A percentile compares a stretch with the other conserved stretches of the same genome.
These are phyloP conservation scores for Phytopythium chamaehyphon DNA, from an alignment of 352 stramenopile genomes.

Conservation along the genomic window DNA sequence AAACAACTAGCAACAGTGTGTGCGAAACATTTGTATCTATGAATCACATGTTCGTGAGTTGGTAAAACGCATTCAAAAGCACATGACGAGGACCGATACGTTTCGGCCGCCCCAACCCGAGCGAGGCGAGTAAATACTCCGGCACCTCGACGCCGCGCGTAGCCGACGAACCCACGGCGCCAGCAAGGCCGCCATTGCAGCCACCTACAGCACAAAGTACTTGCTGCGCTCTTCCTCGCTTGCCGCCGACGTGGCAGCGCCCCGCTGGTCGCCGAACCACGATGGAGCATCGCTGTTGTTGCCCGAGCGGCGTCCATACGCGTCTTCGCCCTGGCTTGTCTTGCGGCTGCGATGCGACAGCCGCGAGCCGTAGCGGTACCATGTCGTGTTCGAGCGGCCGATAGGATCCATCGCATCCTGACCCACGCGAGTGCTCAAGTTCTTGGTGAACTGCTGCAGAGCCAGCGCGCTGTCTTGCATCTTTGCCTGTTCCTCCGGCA, in stretches of 20 bases:
- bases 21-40: no score
- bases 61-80: no score
- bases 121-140: no score
- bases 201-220: conserved; percentile 79
- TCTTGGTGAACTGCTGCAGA: conserved; percentile 85
- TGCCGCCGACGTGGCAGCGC: conserved; percentile 30
- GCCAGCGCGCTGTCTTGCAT: conserved; percentile 61
- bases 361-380: conserved; percentile 77
- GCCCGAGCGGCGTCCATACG: conserved; percentile 47
- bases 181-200: conserved; percentile 8
- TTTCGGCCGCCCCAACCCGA: no score
- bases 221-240: conserved; percentile 77
- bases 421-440: conserved; percentile 63
- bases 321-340: conserved; percentile 48
- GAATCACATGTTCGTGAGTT: no score
- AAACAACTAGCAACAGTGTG: no score
- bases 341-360: conserved; percentile 62
- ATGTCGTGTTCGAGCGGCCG: conserved; percentile 40
- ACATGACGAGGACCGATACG: no score
- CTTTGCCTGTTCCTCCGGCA: conserved; percentile 34
- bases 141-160: no score
- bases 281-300: conserved; percentile 41
- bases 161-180: neutral
- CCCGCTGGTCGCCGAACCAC: conserved; percentile 29
- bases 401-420: conserved; percentile 43